Percentiles rank a stretch among this genome's conserved stretches.
Conservation (phyloP, 768 basidiomycete genomes). For the Calocybe gangraenosa region DNA sequence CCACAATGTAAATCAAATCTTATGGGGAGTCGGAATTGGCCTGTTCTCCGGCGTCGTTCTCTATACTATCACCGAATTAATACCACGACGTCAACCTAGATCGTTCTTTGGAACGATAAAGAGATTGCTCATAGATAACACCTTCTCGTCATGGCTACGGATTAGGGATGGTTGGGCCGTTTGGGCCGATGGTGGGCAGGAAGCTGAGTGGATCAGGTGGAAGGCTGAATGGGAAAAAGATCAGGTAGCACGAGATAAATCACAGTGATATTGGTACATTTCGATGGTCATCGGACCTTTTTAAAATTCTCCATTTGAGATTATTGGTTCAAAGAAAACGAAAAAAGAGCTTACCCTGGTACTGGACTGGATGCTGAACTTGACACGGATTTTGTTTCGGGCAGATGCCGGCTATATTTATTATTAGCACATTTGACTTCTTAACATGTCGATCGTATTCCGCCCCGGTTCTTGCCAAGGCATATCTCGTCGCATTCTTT, state of each 20-base stretch:
- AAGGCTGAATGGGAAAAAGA: constrained; percentile 48
- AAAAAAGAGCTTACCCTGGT: too few relatives aligned
- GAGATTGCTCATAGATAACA: constrained; percentile 46
- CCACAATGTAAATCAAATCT: constrained; percentile 67
- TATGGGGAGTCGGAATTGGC: constrained; percentile 74
- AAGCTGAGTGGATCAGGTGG: constrained; percentile 70
- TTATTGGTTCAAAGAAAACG: too few relatives aligned
- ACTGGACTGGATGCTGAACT: too few relatives aligned
- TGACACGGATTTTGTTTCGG: too few relatives aligned
- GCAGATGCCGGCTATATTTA: too few relatives aligned
- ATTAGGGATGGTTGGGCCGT: constrained; percentile 80
- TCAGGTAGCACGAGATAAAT: constrained; percentile 17
- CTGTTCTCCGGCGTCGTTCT: constrained; percentile 44
- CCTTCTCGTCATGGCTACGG: constrained; percentile 59
- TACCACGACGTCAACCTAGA: constrained; percentile 50
- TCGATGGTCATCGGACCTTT: background rate
- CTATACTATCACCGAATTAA: constrained; percentile 54
- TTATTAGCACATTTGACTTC: too few relatives aligned
- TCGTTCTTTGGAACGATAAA: constrained; percentile 52
- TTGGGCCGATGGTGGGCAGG: constrained; percentile 76
- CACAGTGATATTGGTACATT: constrained; percentile 11
- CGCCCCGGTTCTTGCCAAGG: background rate
- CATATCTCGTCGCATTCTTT: constrained; percentile 1
- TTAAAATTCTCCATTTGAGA: too few relatives aligned
- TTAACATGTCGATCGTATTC: background rate